Base-by-base conservation (phyloP, 768 basidiomycete genomes). In the Termitomyces sp. region DNA sequence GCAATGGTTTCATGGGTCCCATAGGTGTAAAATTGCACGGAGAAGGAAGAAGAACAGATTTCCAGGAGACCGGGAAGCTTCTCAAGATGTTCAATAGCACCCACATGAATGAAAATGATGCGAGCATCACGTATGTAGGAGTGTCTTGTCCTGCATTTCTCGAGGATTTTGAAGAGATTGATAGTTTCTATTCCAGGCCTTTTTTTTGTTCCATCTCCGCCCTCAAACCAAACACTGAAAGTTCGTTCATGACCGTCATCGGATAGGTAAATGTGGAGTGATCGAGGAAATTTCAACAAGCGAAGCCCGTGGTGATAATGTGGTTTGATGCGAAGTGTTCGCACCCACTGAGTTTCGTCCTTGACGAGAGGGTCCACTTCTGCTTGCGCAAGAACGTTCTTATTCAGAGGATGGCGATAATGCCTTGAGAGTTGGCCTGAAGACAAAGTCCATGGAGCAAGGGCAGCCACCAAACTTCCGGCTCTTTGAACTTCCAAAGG, bases 31-130 rank as follows among this genome's bases (percentile, higher is more conserved):
- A 90, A 89, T 34, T 79, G 82, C 7, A 81, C 64, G 40, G 81
- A 76, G 28, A 74, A 70, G 3, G 68, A 67, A 21, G 78, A 75
- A 27, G 64, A 67, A 19, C 81, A 69, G 52, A 82, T 75, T 28
- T 79, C 74, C 10, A 72, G 74, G 32, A 89, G 66, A 3, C 68
- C 71, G 2, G 82, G 79, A 30, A 89, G 65, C 12, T 72, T 73
- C 56, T 78, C 72, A 9, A 91, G 57, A 1, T 68, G 74, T 42
- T 65, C 65, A 55, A 91, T 62, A 2, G 85, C 76, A 19, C 81
- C 80, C 16, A 83, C 77, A 64, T 90, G 85, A 23, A 89, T 76
- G 57, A 90, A 91, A n/a, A 89, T 64, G 23, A 83, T 69, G 11
- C 82, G 68, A 23, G 73, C 71, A 8, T 64, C 61, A 47, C 78